Evolutionary conservation across 2,329 filamentous ascomycete species (phyloP), one percentile per base, ranked within the genome.

Genomic region (Penicillium sp.): DNA sequence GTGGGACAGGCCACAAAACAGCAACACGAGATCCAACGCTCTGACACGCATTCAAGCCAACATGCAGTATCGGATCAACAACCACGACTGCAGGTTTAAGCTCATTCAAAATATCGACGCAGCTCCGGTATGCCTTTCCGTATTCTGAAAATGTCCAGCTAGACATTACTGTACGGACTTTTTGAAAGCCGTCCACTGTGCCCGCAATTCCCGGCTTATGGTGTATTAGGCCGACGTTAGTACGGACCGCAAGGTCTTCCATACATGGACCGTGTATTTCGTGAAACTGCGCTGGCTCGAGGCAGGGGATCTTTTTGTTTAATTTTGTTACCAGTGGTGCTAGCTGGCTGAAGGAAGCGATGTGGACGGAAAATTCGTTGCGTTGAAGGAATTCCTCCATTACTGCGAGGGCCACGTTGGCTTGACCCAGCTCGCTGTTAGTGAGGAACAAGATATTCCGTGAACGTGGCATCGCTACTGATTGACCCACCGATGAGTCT

Each of bases 381-480:
- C 71, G 65, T 4, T 68, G 63, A 1, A 78, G 60, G 0, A 81
- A 67, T 27, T 78, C 78, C 35, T 77, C 70, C 4, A 70, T 70
- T 0, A 76, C 73, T 7, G 79, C 79, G 7, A 82, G 59, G 35
- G 79, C 71, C 24, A 81, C 75, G 61, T 80, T 82, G 19, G 77
- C 75, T 55, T 81, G 76, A 4, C 80, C 80, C 56, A 74, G 73
- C 55, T 82, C 80, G 50, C 72, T 70, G 61, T 77, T 80, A 3
- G 79, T 77, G 42, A 82, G 61, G 43, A 82, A 74, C 1, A 82
- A 66, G 9, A 79, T 68, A 4, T 52, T 61, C 14, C 56, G 53
- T 4, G 35, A 10, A 9, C 3, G 2, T 27, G 35, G 2, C 48
- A 50, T 50, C 21, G 8, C 29, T 47, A 13, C n/a, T 29, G 27